Evolutionary conservation across 1,139 yeast species (phyloP), one percentile per base, ranked within the genome.

Genomic region (Zygosaccharomyces sapae): DNA sequence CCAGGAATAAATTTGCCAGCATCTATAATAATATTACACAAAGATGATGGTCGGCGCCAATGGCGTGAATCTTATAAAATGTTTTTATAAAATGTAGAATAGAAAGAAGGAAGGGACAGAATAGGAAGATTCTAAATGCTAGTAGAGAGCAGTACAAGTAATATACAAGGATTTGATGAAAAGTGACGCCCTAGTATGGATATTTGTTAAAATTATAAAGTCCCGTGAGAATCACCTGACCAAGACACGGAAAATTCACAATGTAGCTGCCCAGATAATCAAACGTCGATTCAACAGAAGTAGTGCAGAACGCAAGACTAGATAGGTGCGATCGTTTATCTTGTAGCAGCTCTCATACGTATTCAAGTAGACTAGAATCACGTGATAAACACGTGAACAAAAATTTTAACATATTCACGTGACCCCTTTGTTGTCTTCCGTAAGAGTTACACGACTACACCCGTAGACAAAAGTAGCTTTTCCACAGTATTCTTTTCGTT

Each of bases 181-280:
- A 13, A 27, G 34, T 13, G 18, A 12, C 30, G 34, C 41, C 16
- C 5, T 38, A 9, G 18, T 38, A 38, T 38, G 41, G 41, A 9
- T 38, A 38, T 38, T 25, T 12, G 41, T 38, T n/a, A 38, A 13
- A 16, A 38, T 38, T 38, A 7, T 27, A 8, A 38, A 38, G 29
- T 13, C 27, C 6, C 25, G 25, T 9, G 41, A 38, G 5, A 38
- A 5, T 38, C 34, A 29, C 10, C 25, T 27, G 33, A 29, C 34
- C 20, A 38, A 29, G 33, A 38, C 34, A 10, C 16, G 41, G 10
- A 18, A 16, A 10, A 16, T 27, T 2, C 41, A 38, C 10, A n/a
- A 18, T 25, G 7, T 18, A 3, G 34, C 33, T 7, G 16, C 41
- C 34, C 27, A 27, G 34, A 12, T 20, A 9, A 9, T 38, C 18